Evolutionary conservation across 148 eudicot genomes (phyloP), one percentile per base, ranked within the genome.

Genomic region (Vaccinium vitisidaea): DNA sequence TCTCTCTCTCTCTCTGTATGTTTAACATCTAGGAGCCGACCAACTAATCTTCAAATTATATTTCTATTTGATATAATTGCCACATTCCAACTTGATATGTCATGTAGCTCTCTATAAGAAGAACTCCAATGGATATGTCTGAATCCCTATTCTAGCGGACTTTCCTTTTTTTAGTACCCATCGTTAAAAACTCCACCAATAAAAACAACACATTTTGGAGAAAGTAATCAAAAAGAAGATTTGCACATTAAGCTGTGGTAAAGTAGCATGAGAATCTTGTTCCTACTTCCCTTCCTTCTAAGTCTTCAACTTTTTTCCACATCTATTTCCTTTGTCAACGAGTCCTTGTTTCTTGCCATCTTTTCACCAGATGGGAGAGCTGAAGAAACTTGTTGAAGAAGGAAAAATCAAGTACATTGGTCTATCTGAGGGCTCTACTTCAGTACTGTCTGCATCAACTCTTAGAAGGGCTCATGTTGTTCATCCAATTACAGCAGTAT

Each of bases 381-480:
- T 84, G 21, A 84, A 84, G 70, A 78, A 84, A 39, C 82, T 84
- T 2, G 53, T 84, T 19, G 86, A 84, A 53, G 86, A 84, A 82
- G 86, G 86, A 10, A 84, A 84, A 36, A 78, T 79, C 9, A 84
- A 84, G 30, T 84, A 84, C 39, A 53, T 84, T 15, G 86, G 86
- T 65, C 53, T 84, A 23, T 84, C 86, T 12, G 86, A 84, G 82
- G 86, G 77, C 80, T 84, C 81, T 61, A 3, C 85, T 46, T 61
- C 75, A 9, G 63, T 74, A 16, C 78, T 84, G 21, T 25, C 74
- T 69, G 74, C 74, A 69, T 69, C 74, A 27, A 69, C 39, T 25
- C 32, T 69, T 27, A 84, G 78, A 69, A 67, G 86, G 67, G 86
- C 86, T 25, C 82, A 84, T 50, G 86, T 67, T 65, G 52, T 84